Conservation (phyloP, 805 yeast species). For the Candida nanaspora region DNA sequence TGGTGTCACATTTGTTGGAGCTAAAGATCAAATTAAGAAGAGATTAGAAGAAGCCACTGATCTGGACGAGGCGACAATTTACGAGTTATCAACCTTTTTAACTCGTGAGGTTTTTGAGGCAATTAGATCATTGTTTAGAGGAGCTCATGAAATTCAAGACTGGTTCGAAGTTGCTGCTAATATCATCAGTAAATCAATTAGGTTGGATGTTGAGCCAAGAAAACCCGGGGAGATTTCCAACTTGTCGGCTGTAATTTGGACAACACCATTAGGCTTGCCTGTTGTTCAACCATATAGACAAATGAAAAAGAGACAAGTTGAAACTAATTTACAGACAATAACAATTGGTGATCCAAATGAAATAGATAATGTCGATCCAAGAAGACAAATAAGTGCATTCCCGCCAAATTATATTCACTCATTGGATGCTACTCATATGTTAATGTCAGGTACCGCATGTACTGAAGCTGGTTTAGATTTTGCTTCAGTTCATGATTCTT, state of each 20-base stretch:
- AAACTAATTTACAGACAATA: constrained; percentile 86
- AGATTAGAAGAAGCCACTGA: constrained; percentile 42
- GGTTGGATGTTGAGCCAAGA: constrained; percentile 43
- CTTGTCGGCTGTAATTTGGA: constrained; percentile 92
- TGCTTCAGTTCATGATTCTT: constrained; percentile 96
- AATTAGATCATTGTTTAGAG: constrained; percentile 75
- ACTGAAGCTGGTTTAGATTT: constrained; percentile 58
- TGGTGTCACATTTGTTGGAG: constrained; percentile 94
- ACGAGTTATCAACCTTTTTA: constrained; percentile 48
- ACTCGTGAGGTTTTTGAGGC: constrained; percentile 76
- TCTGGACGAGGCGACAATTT: constrained; percentile 35
- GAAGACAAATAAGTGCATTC: constrained; percentile 88
- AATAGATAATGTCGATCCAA: constrained; percentile 71
- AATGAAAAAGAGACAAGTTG: constrained; percentile 52
- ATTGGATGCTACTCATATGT: constrained; percentile 94
- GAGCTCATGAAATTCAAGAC: constrained; percentile 94
- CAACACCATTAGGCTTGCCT: constrained; percentile 91
- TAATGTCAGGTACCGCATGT: constrained; percentile 78
- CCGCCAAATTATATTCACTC: constrained; percentile 96
- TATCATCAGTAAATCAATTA: constrained; percentile 68
- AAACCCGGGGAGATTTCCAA: constrained; percentile 47
- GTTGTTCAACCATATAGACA: constrained; percentile 95
- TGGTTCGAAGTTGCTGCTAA: constrained; percentile 90
- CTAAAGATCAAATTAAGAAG: constrained; percentile 78
- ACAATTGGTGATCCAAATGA: constrained; percentile 83